Evolutionary conservation across 192 early-diverging fungal species (phyloP).

Genomic region (Coemansia sp.): DNA sequence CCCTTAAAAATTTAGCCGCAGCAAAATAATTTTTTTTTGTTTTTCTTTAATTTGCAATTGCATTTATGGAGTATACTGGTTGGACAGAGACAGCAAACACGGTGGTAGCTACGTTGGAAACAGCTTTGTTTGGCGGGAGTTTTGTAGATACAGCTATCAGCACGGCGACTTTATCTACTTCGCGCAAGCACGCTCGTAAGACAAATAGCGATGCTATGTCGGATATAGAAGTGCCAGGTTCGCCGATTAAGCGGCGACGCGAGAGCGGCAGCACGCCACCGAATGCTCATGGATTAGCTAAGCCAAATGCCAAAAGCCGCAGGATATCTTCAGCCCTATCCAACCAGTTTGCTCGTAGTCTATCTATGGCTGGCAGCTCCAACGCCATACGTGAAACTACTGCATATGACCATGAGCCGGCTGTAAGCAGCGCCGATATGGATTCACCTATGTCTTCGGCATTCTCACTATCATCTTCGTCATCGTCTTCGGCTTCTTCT

Average conservation of each 20-base stretch:
- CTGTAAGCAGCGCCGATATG: not conserved
- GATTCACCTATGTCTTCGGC: conserved; percentile 18
- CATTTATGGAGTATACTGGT: conserved; percentile 4
- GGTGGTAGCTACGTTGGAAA: conserved; percentile 36
- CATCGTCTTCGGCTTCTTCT: conserved; percentile 23
- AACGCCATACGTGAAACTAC: not conserved
- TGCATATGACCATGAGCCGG: not conserved
- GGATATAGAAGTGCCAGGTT: conserved; percentile 36
- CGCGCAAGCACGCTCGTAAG: conserved; percentile 35
- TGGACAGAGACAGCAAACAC: conserved; percentile 37
- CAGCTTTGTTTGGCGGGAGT: conserved; percentile 36
- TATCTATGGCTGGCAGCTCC: conserved; percentile 29
- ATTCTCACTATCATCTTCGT: conserved; percentile 23
- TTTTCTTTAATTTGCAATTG: conserved; percentile 6
- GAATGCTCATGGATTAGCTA: conserved; percentile 11
- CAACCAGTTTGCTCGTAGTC: conserved; percentile 51
- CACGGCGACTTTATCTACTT: not conserved
- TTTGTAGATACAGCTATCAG: conserved; percentile 2
- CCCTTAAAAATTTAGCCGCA: not conserved
- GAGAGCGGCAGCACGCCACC: conserved; percentile 25
- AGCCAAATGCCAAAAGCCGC: conserved; percentile 35
- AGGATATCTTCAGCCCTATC: conserved; percentile 38
- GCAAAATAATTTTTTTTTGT: conserved; percentile 3
- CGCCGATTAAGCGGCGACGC: conserved; percentile 44
- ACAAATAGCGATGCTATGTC: conserved; percentile 43